Evolutionary conservation across 129 eudicot species (phyloP), one percentile per base, ranked within the genome.

Genomic region (Escallonia rubra): DNA sequence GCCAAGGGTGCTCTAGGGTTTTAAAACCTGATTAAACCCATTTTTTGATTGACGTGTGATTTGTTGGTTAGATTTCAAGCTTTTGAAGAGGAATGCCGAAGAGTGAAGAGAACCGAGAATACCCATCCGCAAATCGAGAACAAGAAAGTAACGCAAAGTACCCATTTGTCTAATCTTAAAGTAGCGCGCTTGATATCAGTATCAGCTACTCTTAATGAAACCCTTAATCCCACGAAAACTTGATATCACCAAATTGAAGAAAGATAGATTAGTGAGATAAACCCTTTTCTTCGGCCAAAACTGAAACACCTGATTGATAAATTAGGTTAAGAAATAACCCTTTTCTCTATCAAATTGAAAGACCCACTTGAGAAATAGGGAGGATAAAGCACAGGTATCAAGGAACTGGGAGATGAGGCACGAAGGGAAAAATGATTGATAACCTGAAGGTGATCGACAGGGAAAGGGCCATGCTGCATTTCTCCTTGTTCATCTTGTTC

Each of bases 401-500:
- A 16, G 67, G 43, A 41, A 3, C 2, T 34, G 42, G 5, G 34
- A 50, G 15, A 49, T 15, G 7, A 38, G 4, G 47, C 13, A 47
- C 41, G 56, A 23, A 23, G 44, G 41, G 49, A 10, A 12, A 65
- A 43, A 23, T 23, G 34, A 23, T 23, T 23, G 34, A 23, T 23
- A 6, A 76, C 97, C 97, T 91, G 97, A 79, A 91, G 97, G 23
- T 87, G 93, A 69, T 91, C 97, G 61, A 91, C 71, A 14, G 97
- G 97, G 49, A 74, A 81, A 79, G 97, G 96, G 57, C 96, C 97
- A 43, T 87, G 86, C 8, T 85, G 88, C 12, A 81, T 65, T 0
- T 91, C 97, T 60, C 70, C 87, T 11, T 63, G 70, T 47, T 85
- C 97, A 48, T 82, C 86, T 0, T 64, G 70, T 71, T 79, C 74